Percentiles rank a stretch among this genome's conserved stretches.
Evolutionary conservation across 495 filamentous ascomycete genomes (phyloP).

Genomic region (Penicillium longicatenatum): DNA sequence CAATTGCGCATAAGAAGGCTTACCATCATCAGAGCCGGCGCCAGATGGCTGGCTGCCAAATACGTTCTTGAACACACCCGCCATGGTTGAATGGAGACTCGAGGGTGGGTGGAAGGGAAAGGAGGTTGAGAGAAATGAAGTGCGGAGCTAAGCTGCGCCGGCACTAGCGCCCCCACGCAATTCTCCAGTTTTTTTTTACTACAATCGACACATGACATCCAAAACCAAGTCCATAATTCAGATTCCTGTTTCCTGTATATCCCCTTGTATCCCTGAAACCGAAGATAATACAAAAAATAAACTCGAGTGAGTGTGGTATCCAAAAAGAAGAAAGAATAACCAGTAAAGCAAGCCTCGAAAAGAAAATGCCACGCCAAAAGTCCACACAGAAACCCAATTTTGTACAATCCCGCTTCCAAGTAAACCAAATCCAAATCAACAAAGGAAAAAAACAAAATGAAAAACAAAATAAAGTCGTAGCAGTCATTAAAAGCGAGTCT

Average conservation of each 20-base stretch:
- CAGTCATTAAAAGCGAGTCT: slow-evolving; percentile 36
- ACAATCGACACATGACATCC: background rate
- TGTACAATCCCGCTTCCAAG: slow-evolving; percentile 31
- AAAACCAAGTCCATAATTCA: background rate
- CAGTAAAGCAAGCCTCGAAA: slow-evolving; percentile 9
- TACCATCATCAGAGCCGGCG: slow-evolving; percentile 63
- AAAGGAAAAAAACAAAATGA: slow-evolving; percentile 19
- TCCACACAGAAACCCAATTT: slow-evolving; percentile 19
- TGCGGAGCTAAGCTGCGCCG: slow-evolving; percentile 33
- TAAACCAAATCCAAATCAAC: slow-evolving; percentile 12
- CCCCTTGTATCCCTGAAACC: background rate
- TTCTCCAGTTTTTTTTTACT: slow-evolving; percentile 10
- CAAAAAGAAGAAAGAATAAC: slow-evolving; percentile 20
- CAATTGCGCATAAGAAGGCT: slow-evolving; percentile 27
- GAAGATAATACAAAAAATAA: slow-evolving; percentile 5
- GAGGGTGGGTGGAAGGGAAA: slow-evolving; percentile 29
- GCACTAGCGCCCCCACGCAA: slow-evolving; percentile 30
- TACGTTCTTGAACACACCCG: slow-evolving; percentile 66
- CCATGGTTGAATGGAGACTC: slow-evolving; percentile 50
- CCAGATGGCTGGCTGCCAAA: slow-evolving; percentile 61
- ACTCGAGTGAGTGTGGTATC: slow-evolving; percentile 32
- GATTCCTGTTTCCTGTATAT: background rate
- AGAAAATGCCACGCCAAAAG: slow-evolving; percentile 19
- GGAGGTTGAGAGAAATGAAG: slow-evolving; percentile 33
- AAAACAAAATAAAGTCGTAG: slow-evolving; percentile 35